Percentiles rank a stretch among this genome's conserved stretches.
phyloP scores from a whole-genome alignment of 768 basidiomycete species.

The Trametes villosa region DNA sequence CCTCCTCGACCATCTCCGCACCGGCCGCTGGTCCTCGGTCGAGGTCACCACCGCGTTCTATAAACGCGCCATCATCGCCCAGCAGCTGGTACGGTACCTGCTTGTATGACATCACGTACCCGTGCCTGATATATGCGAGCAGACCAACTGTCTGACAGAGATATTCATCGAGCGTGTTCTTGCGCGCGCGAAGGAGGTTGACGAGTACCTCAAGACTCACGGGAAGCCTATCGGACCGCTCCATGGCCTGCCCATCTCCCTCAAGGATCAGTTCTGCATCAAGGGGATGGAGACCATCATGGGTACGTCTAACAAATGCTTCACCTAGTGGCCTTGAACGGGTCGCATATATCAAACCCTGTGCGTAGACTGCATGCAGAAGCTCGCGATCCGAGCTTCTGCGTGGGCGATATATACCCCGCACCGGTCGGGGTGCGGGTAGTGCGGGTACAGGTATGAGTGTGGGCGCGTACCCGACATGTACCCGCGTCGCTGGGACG shows the following conservation, averaged over 20 bases:
- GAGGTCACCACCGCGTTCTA: constrained; percentile 49
- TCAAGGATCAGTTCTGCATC: constrained; percentile 58
- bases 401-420: too few relatives aligned
- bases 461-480: too few relatives aligned
- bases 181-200: constrained; percentile 46
- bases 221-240: constrained; percentile 50
- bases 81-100: constrained; percentile 45
- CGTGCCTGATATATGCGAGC: neutral
- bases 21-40: constrained; percentile 61
- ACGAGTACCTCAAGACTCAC: constrained; percentile 42
- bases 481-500: too few relatives aligned
- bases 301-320: constrained; percentile 44
- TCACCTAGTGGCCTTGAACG: neutral
- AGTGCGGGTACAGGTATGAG: too few relatives aligned
- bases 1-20: constrained; percentile 58
- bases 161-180: constrained; percentile 52
- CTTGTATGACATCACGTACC: neutral
- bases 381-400: constrained; percentile 5
- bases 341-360: neutral
- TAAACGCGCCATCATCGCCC: constrained; percentile 55
- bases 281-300: constrained; percentile 65
- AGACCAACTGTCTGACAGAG: constrained; percentile 57
- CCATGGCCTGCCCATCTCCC: constrained; percentile 50
- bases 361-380: too few relatives aligned
- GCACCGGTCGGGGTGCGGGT: too few relatives aligned